These are phyloP conservation scores for Tulasnella sp. DNA, from an alignment of 768 basidiomycete species.

Conservation along the genomic window DNA sequence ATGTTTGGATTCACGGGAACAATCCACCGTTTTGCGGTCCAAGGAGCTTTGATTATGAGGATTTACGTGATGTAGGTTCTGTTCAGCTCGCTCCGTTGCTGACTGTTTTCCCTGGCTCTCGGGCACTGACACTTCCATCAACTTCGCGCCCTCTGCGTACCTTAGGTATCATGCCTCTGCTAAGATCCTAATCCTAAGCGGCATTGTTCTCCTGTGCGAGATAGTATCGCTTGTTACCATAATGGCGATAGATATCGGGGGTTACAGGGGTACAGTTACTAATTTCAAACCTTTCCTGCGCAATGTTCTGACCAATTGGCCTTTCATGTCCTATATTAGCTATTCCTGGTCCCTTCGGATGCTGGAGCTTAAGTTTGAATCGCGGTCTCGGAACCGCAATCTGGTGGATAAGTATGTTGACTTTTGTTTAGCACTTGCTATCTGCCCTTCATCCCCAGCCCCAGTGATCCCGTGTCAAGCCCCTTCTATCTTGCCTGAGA, in stretches of 20 bases:
- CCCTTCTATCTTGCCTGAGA: no score
- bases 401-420: background rate
- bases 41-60: background rate
- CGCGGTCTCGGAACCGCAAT: background rate
- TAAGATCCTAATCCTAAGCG: background rate
- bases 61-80: slow-evolving; percentile 8
- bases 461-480: no score
- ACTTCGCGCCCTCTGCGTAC: background rate
- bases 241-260: background rate
- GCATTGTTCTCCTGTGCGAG: background rate
- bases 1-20: background rate
- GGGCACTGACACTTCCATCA: background rate
- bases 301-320: background rate
- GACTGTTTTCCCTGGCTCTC: background rate
- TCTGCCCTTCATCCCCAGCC: no score
- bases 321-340: background rate
- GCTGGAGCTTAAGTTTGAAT: background rate
- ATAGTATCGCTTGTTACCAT: background rate
- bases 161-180: background rate
- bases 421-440: no score
- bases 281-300: no score
- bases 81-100: background rate
- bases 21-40: background rate
- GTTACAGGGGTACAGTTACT: background rate
- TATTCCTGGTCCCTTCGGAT: background rate